A percentile compares a stretch with the other conserved stretches of the same genome.
These are phyloP conservation scores for Nigrospora oryzae DNA, from an alignment of 2,329 filamentous ascomycete genomes.

Conservation along the genomic window DNA sequence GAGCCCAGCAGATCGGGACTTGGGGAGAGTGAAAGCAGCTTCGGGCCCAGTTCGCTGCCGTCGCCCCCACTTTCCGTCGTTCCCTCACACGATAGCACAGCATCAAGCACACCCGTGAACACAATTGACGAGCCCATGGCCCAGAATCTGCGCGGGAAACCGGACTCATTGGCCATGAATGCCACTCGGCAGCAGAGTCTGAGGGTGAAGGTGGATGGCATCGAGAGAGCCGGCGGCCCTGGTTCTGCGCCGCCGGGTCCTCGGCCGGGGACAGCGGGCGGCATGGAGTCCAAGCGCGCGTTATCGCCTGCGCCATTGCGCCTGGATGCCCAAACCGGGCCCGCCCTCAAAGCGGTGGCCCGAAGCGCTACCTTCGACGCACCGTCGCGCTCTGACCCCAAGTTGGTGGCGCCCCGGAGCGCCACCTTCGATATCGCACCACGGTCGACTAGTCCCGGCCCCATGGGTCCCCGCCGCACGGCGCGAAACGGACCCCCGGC, in stretches of 20 bases:
- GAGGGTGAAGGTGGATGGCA: conserved; percentile 34
- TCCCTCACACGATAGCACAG: conserved; percentile 29
- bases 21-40: conserved; percentile 4
- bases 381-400: too few species aligned
- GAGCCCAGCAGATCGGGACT: conserved; percentile 9
- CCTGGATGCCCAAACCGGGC: too few species aligned
- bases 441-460: too few species aligned
- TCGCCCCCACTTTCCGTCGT: conserved; percentile 32
- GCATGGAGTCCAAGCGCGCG: neutral
- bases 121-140: conserved; percentile 31
- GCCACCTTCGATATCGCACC: too few species aligned
- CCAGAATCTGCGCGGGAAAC: conserved; percentile 37
- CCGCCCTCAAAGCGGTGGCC: too few species aligned
- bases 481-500: conserved; percentile 9
- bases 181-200: conserved; percentile 37
- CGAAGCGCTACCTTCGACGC: too few species aligned
- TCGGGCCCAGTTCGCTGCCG: conserved; percentile 25
- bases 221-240: neutral
- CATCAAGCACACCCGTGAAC: conserved; percentile 11
- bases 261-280: conserved; percentile 13
- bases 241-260: neutral
- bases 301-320: too few species aligned
- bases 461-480: neutral
- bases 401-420: too few species aligned
- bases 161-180: conserved; percentile 40